Evolutionary conservation across 805 yeast species (phyloP), one percentile per base, ranked within the genome.

Genomic region (Ogataea siamensis): DNA sequence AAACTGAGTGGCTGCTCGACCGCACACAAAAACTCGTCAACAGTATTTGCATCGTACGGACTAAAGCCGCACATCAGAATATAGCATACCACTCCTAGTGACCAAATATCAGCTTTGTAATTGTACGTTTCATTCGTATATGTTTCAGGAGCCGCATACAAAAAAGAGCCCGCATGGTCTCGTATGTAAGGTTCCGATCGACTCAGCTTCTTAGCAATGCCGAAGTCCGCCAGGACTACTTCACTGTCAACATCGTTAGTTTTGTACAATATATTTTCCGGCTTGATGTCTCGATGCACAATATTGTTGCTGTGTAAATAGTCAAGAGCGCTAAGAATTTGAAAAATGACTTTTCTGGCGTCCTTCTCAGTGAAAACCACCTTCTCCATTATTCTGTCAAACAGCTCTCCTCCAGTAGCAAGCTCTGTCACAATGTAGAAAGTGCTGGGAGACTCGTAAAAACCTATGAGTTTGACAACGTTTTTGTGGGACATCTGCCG

Each of bases 141-240:
- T 4, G 88, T 87, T 55, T 88, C 97, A 0, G 97, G 97, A 0
- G 96, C 96, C 10, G 94, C 95, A 58, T 88, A 88, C 2, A 96
- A 95, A 60, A 87, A 78, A 1, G 94, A 83, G 1, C 96, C 96
- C 3, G 54, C 52, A 16, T 43, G 39, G 13, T 51, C 55, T 17
- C 29, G 37, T 5, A 49, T 31, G 19, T 36, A 41, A 2, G 42
- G 39, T 20, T 39, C 38, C 15, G 36, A 15, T 5, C 28, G 18
- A 17, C 32, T 21, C 16, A 87, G 62, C 47, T 74, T 70, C 60
- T 83, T 83, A 22, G 96, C 96, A 45, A 88, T 87, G 29, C 97
- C 97, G 60, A 88, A 88, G 63, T 88, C 97, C 1, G 95, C 95
- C 46, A 88, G 68, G 7, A 87, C 94, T 18, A 88, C 68, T 13